phyloP scores from a whole-genome alignment of 345 rosid genomes.

The Trapa incisa region DNA sequence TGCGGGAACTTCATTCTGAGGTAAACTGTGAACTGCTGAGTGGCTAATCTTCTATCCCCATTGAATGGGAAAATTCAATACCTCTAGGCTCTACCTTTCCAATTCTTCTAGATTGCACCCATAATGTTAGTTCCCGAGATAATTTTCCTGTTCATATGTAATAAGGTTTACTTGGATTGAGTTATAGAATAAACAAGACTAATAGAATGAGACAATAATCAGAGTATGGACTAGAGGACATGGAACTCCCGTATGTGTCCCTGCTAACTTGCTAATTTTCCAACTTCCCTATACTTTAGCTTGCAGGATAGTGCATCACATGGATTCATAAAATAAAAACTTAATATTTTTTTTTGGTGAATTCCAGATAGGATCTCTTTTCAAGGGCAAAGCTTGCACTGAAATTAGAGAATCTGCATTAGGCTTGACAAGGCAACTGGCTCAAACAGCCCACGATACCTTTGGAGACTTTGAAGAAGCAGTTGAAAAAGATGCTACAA shows the following conservation, averaged over 20 bases:
- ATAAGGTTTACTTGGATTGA: not conserved
- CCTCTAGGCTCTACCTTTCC: too few relatives aligned
- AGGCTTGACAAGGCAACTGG: slow-evolving; percentile 79
- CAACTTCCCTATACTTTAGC: not conserved
- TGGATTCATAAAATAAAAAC: not conserved
- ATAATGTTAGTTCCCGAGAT: not conserved
- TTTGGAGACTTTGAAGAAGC: slow-evolving; percentile 98
- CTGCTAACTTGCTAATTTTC: not conserved
- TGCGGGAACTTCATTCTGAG: slow-evolving; percentile 94
- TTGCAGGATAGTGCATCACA: not conserved
- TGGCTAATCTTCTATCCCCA: not conserved
- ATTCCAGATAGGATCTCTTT: slow-evolving; percentile 63
- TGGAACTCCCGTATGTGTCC: not conserved
- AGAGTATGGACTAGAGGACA: not conserved
- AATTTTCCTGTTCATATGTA: not conserved
- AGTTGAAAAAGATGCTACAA: slow-evolving; percentile 95
- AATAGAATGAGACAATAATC: not conserved
- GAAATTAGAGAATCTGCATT: slow-evolving; percentile 77
- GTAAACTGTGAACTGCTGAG: slow-evolving; percentile 24
- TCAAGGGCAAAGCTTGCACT: slow-evolving; percentile 76
- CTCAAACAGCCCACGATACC: slow-evolving; percentile 89
- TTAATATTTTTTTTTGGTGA: not conserved
- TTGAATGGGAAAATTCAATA: not conserved
- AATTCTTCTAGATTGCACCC: not conserved
- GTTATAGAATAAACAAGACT: not conserved